These are phyloP conservation scores for Lichina pygmaea DNA, from an alignment of 495 filamentous ascomycete genomes.

Conservation along the genomic window DNA sequence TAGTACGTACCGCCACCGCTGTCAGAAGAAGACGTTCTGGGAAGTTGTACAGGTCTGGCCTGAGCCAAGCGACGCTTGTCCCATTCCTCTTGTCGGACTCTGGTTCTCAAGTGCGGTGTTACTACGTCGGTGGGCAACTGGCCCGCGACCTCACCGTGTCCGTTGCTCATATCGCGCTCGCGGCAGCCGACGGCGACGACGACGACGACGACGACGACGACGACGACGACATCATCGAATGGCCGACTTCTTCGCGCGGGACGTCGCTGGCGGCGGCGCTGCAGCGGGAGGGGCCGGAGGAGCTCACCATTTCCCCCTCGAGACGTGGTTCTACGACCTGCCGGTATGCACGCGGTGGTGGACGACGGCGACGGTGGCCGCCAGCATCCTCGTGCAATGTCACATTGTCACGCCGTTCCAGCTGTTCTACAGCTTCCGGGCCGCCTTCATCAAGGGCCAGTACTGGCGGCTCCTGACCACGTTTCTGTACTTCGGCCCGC, in stretches of 20 bases:
- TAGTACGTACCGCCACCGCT: too few relatives aligned
- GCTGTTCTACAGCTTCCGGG: conserved; percentile 85
- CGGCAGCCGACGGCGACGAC: too few relatives aligned
- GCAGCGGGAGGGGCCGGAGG: conserved; percentile 25
- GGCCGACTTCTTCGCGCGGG: background rate
- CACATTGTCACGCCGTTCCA: conserved; percentile 74
- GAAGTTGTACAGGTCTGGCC: too few relatives aligned
- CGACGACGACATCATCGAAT: background rate
- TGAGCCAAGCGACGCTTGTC: too few relatives aligned
- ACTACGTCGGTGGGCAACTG: too few relatives aligned
- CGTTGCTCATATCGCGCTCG: too few relatives aligned
- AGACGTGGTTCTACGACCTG: conserved; percentile 97
- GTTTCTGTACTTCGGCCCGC: conserved; percentile 89
- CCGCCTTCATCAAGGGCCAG: conserved; percentile 77
- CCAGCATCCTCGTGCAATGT: conserved; percentile 80
- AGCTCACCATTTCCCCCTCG: conserved; percentile 50
- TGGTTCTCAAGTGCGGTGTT: too few relatives aligned
- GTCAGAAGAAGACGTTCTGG: too few relatives aligned
- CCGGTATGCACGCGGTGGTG: conserved; percentile 85
- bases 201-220: too few relatives aligned
- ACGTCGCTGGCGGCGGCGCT: conserved; percentile 13
- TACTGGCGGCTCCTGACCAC: conserved; percentile 91
- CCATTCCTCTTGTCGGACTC: too few relatives aligned
- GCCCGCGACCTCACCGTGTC: too few relatives aligned
- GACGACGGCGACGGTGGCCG: conserved; percentile 77